These are phyloP conservation scores for Paratinospora sagittata DNA, from an alignment of 164 flowering plant genomes.

Conservation along the genomic window DNA sequence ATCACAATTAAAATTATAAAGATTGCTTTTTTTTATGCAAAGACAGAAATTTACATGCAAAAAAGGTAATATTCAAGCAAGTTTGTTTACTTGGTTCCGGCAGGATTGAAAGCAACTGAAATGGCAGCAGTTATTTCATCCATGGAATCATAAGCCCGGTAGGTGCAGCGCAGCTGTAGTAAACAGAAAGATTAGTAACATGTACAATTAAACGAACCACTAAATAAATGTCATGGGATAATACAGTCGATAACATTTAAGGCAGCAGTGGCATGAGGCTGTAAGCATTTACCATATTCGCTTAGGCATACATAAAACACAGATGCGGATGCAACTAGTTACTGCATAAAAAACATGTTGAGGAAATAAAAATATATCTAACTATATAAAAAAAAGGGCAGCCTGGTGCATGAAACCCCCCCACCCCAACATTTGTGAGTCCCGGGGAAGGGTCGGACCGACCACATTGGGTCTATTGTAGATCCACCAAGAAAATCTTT, in stretches of 20 bases:
- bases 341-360: no score
- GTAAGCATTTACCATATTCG: background rate
- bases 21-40: background rate
- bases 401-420: no score
- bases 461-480: no score
- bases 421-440: no score
- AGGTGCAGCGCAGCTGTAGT: slow-evolving; percentile 88
- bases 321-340: background rate
- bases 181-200: background rate
- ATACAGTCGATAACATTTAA: background rate
- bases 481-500: no score
- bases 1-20: background rate
- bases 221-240: slow-evolving; percentile 1
- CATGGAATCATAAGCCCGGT: slow-evolving; percentile 92
- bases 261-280: background rate
- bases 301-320: background rate
- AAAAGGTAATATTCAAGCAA: background rate
- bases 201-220: background rate
- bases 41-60: background rate
- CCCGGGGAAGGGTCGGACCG: no score
- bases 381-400: no score
- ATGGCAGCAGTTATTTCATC: slow-evolving; percentile 94
- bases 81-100: slow-evolving; percentile 58
- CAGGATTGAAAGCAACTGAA: slow-evolving; percentile 78
- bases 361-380: no score